These are phyloP conservation scores for Blastobotrys peoriensis DNA, from an alignment of 805 yeast genomes.

Conservation along the genomic window DNA sequence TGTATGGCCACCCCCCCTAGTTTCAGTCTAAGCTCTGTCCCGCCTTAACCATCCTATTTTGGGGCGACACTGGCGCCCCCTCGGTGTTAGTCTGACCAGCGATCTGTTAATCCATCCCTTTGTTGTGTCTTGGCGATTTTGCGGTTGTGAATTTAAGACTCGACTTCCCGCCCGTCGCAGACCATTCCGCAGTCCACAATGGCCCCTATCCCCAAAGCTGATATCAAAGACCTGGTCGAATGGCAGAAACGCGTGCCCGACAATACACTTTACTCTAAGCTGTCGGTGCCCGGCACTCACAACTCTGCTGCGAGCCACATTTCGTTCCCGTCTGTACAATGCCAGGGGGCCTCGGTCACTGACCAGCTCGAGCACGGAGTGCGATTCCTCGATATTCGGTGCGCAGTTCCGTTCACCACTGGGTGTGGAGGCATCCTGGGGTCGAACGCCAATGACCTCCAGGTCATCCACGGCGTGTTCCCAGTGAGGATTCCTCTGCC, in stretches of 20 bases:
- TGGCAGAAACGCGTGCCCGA: slow-evolving; percentile 57
- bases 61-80: too few species aligned
- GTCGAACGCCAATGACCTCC: slow-evolving; percentile 40
- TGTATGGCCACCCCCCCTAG: too few species aligned
- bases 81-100: too few species aligned
- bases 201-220: slow-evolving; percentile 12
- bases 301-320: slow-evolving; percentile 68
- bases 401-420: slow-evolving; percentile 51
- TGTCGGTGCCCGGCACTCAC: slow-evolving; percentile 81
- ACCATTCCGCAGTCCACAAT: too few species aligned
- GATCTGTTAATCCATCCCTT: too few species aligned
- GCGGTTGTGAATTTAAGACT: too few species aligned
- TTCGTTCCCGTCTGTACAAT: slow-evolving; percentile 69
- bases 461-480: slow-evolving; percentile 69
- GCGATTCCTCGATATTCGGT: slow-evolving; percentile 65
- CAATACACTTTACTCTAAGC: slow-evolving; percentile 42
- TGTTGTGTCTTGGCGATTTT: too few species aligned
- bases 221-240: slow-evolving; percentile 13
- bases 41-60: too few species aligned
- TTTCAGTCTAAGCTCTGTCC: too few species aligned
- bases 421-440: slow-evolving; percentile 34
- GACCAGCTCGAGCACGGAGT: slow-evolving; percentile 68
- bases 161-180: too few species aligned
- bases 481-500: slow-evolving; percentile 62
- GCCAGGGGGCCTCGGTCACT: slow-evolving; percentile 57